Evolutionary conservation across 306 rosid species (phyloP).

Genomic region (Vigna hirtella): DNA sequence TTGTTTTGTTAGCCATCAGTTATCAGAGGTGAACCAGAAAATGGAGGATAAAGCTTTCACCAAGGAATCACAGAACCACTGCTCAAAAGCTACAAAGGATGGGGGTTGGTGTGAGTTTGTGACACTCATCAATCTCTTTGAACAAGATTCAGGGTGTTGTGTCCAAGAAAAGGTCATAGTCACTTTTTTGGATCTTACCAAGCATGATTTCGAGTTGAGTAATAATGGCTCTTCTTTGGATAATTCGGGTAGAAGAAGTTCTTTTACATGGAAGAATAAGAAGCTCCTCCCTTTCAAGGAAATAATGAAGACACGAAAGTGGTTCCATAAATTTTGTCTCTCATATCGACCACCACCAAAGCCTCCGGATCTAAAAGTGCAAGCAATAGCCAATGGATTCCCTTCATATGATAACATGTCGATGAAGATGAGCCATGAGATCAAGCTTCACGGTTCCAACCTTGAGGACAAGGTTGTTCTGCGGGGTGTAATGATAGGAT

Average conservation of each 20-base stretch:
- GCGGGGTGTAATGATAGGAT: too few relatives aligned
- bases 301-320: conserved; percentile 98
- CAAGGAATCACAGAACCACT: conserved; percentile 98
- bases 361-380: too few relatives aligned
- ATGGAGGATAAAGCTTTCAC: conserved; percentile 94
- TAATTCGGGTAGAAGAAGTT: conserved; percentile 63
- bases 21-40: conserved; percentile 92
- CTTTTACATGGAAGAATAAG: conserved; percentile 99
- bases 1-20: conserved; percentile 97
- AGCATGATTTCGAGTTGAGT: conserved; percentile 63
- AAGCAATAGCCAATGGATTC: too few relatives aligned
- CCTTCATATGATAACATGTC: too few relatives aligned
- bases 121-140: conserved; percentile 96
- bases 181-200: conserved; percentile 85
- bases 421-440: too few relatives aligned
- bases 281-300: conserved; percentile 95
- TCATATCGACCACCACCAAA: too few relatives aligned
- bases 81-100: conserved; percentile 98
- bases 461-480: too few relatives aligned
- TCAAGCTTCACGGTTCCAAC: too few relatives aligned
- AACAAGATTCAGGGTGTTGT: conserved; percentile 92
- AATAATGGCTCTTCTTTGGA: conserved; percentile 61
- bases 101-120: conserved; percentile 99
- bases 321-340: conserved; percentile 94
- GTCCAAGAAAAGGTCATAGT: conserved; percentile 91